These are phyloP conservation scores for Scedosporium boydii DNA, from an alignment of 2,329 filamentous ascomycete species.

Conservation along the genomic window DNA sequence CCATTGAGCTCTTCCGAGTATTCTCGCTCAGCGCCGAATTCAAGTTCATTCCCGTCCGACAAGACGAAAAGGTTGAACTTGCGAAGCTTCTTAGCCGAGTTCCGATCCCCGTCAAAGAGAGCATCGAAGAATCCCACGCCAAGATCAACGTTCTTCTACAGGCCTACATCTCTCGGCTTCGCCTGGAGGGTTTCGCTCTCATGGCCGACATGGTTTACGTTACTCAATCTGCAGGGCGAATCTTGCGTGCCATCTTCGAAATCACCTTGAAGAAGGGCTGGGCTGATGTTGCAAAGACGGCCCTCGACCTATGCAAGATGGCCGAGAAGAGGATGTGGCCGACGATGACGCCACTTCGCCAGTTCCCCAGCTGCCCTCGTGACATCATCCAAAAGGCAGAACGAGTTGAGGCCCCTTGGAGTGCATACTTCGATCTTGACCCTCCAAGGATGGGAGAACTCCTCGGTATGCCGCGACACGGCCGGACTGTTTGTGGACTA, in stretches of 20 bases:
- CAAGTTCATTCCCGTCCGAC: slow-evolving; percentile 95
- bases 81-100: slow-evolving; percentile 84
- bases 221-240: slow-evolving; percentile 93
- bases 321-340: slow-evolving; percentile 99
- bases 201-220: slow-evolving; percentile 99
- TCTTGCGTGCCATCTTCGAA: slow-evolving; percentile 90
- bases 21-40: slow-evolving; percentile 96
- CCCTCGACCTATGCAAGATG: slow-evolving; percentile 95
- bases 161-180: slow-evolving; percentile 90
- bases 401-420: slow-evolving; percentile 88
- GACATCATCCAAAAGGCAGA: slow-evolving; percentile 91
- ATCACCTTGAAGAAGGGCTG: slow-evolving; percentile 96
- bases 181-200: slow-evolving; percentile 83
- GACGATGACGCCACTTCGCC: slow-evolving; percentile 90
- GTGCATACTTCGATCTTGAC: slow-evolving; percentile 90
- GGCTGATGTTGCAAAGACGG: slow-evolving; percentile 85
- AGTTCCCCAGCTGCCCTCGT: slow-evolving; percentile 72
- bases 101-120: slow-evolving; percentile 94
- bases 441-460: slow-evolving; percentile 94
- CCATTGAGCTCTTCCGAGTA: slow-evolving; percentile 92
- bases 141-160: slow-evolving; percentile 98
- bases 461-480: slow-evolving; percentile 80
- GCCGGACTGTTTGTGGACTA: slow-evolving; percentile 73
- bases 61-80: slow-evolving; percentile 94
- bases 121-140: slow-evolving; percentile 89